Conservation (phyloP, 805 yeast genomes). For the Kodamaea fukazawae region DNA sequence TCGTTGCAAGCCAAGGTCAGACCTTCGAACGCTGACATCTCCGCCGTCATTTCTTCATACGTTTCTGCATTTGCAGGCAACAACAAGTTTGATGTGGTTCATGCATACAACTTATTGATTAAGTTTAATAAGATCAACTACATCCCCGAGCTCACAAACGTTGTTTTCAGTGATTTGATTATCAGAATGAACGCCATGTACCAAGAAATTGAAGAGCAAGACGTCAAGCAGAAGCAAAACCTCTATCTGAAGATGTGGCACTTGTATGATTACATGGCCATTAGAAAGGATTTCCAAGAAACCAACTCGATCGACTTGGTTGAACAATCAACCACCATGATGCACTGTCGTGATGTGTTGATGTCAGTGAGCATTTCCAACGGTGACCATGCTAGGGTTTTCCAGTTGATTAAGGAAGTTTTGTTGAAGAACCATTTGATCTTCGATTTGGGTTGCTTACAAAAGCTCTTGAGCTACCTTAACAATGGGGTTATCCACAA, state of each 20-base stretch:
- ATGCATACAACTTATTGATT: conserved; percentile 24
- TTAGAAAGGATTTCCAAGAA: conserved; percentile 35
- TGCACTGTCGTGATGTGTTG: conserved; percentile 27
- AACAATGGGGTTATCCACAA: conserved; percentile 23
- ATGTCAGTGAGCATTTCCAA: conserved; percentile 31
- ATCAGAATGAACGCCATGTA: conserved; percentile 22
- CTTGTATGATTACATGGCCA: conserved; percentile 32
- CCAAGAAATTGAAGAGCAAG: not conserved
- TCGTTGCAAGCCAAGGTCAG: conserved; percentile 15
- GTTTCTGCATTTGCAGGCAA: conserved; percentile 9
- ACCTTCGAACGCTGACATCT: conserved; percentile 20
- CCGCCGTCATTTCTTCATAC: conserved; percentile 44
- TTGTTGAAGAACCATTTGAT: conserved; percentile 30
- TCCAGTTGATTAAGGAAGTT: conserved; percentile 36
- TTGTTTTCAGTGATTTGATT: conserved; percentile 31
- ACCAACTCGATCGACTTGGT: conserved; percentile 7
- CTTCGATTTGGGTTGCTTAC: conserved; percentile 26
- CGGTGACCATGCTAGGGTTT: conserved; percentile 33
- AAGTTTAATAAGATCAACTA: conserved; percentile 29
- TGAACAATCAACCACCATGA: conserved; percentile 7
- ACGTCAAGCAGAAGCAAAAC: conserved; percentile 1
- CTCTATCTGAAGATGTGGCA: conserved; percentile 24
- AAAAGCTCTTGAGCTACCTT: conserved; percentile 30
- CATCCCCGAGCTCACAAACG: conserved; percentile 35
- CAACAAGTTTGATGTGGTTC: conserved; percentile 14